Evolutionary conservation across 805 yeast genomes (phyloP).

Genomic region (Saturnispora zaruensis): DNA sequence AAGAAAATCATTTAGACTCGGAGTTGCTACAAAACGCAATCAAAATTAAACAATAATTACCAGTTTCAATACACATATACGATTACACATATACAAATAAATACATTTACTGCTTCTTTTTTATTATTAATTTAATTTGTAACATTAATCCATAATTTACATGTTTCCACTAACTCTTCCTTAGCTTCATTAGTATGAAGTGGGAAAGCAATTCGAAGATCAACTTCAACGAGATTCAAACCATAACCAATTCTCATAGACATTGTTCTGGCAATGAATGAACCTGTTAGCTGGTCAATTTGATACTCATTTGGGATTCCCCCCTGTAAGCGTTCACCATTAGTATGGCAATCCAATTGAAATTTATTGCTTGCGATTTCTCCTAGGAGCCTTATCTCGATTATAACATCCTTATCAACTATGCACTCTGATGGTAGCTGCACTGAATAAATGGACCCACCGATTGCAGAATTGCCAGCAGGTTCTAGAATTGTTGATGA

Average conservation of each 20-base stretch:
- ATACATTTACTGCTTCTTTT: not conserved
- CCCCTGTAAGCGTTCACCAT: slow-evolving; percentile 38
- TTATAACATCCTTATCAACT: slow-evolving; percentile 34
- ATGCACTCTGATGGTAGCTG: slow-evolving; percentile 39
- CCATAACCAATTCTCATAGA: slow-evolving; percentile 32
- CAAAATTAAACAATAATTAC: not conserved
- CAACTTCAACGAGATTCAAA: slow-evolving; percentile 30
- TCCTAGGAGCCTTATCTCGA: slow-evolving; percentile 37
- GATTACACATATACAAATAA: not conserved
- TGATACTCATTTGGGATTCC: slow-evolving; percentile 30
- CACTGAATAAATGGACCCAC: slow-evolving; percentile 33
- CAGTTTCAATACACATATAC: not conserved
- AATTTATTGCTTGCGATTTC: slow-evolving; percentile 32
- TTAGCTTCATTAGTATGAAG: not conserved
- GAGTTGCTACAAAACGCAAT: not conserved
- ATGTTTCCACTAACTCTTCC: slow-evolving; percentile 22
- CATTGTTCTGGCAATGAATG: slow-evolving; percentile 5
- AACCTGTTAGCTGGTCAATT: slow-evolving; percentile 5
- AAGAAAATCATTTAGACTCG: not conserved
- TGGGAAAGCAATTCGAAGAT: not conserved
- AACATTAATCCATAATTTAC: slow-evolving; percentile 35
- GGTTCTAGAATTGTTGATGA: slow-evolving; percentile 30
- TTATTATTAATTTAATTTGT: slow-evolving; percentile 11
- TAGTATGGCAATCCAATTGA: slow-evolving; percentile 32
- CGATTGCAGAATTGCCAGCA: slow-evolving; percentile 23